phyloP scores from a whole-genome alignment of 306 rosid genomes.

The Nissolia schottii region DNA sequence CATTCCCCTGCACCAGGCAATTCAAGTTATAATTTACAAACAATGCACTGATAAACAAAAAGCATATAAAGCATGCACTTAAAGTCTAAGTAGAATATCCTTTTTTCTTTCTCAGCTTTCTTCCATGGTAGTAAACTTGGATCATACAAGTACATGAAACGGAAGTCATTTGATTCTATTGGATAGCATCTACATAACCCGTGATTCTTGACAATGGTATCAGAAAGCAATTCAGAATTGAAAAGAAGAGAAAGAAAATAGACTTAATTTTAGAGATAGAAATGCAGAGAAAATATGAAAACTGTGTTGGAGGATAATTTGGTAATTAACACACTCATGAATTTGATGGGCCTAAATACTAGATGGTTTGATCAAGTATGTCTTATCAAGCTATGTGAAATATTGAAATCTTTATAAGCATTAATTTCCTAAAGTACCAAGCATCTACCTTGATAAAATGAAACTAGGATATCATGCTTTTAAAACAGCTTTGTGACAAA shows the following conservation, averaged over 20 bases:
- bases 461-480: constrained; percentile 39
- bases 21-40: constrained; percentile 30
- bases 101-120: constrained; percentile 17
- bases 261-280: too few relatives aligned
- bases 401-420: constrained; percentile 1
- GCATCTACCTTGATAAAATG: constrained; percentile 41
- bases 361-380: not conserved
- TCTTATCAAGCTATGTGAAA: constrained; percentile 5
- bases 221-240: too few relatives aligned
- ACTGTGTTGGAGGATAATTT: not conserved
- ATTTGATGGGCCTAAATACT: not conserved
- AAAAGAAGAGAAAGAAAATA: too few relatives aligned
- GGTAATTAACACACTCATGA: not conserved
- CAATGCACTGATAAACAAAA: not conserved
- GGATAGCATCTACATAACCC: too few relatives aligned
- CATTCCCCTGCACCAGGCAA: constrained; percentile 80
- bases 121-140: not conserved
- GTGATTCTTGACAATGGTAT: too few relatives aligned
- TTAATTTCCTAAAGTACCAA: constrained; percentile 19
- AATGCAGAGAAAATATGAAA: not conserved
- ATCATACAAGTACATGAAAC: too few relatives aligned
- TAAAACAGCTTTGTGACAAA: constrained; percentile 43
- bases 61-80: constrained; percentile 3
- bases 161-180: too few relatives aligned
- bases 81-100: not conserved